Evolutionary conservation across 169 alveolate genomes (phyloP).

Genomic region (Plasmodium ovale): DNA sequence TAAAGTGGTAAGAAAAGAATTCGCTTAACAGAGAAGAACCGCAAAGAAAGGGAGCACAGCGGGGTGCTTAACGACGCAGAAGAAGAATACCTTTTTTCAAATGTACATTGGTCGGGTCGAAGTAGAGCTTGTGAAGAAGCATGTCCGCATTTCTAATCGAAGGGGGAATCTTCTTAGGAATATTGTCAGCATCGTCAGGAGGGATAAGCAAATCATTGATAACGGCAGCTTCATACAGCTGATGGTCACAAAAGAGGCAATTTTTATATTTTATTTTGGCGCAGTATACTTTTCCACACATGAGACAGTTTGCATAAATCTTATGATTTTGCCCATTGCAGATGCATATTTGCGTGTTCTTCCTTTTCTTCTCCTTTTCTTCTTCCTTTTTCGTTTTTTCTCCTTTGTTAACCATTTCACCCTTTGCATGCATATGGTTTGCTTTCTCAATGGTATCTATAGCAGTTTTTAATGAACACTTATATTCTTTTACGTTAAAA

Average conservation of each 20-base stretch:
- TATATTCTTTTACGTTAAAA: conserved; percentile 44
- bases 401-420: not conserved
- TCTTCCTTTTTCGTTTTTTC: not conserved
- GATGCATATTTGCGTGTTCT: conserved; percentile 27
- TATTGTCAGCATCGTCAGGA: not conserved
- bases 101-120: conserved; percentile 20
- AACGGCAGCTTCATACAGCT: conserved; percentile 15
- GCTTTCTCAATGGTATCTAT: conserved; percentile 40
- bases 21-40: not conserved
- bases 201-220: conserved; percentile 14
- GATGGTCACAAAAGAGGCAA: conserved; percentile 48
- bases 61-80: not conserved
- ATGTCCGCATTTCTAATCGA: conserved; percentile 23
- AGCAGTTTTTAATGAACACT: conserved; percentile 31
- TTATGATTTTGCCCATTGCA: conserved; percentile 59
- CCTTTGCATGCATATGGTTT: not conserved
- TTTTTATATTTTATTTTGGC: conserved; percentile 54
- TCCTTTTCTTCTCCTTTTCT: conserved; percentile 22
- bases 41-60: not conserved
- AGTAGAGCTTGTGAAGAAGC: conserved; percentile 34
- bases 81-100: conserved; percentile 53
- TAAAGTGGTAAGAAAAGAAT: not conserved
- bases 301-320: conserved; percentile 52
- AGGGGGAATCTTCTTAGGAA: not conserved
- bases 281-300: conserved; percentile 64